These are phyloP conservation scores for Rubia balearica DNA, from an alignment of 305 asterid species.

Conservation along the genomic window DNA sequence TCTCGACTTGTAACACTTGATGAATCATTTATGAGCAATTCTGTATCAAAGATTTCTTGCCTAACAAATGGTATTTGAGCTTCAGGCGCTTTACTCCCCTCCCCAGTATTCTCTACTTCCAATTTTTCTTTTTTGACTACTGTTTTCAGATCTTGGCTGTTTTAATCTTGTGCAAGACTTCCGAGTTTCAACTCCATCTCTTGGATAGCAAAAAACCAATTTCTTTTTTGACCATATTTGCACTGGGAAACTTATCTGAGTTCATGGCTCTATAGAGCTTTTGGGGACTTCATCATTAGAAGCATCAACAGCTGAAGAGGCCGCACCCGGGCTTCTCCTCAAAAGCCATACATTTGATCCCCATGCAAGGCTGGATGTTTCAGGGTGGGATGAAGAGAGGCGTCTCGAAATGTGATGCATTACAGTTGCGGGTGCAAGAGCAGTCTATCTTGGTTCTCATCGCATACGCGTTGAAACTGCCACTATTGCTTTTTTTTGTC, in stretches of 20 bases:
- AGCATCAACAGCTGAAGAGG: background rate
- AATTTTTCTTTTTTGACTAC: constrained; percentile 1
- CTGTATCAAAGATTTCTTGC: background rate
- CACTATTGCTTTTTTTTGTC: too few species aligned
- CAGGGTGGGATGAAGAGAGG: background rate
- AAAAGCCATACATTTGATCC: background rate
- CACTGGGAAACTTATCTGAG: constrained; percentile 73
- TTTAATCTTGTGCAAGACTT: constrained; percentile 24
- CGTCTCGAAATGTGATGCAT: background rate
- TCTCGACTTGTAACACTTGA: background rate
- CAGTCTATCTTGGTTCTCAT: too few species aligned
- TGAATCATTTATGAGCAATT: background rate
- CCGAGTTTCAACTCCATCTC: constrained; percentile 45
- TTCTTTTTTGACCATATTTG: constrained; percentile 27
- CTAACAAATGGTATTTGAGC: background rate
- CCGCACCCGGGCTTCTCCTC: background rate
- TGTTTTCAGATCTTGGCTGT: constrained; percentile 18
- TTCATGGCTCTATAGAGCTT: constrained; percentile 45
- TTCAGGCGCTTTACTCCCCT: background rate
- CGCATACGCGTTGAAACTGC: too few species aligned
- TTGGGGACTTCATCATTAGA: background rate
- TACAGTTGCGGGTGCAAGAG: constrained; percentile 1
- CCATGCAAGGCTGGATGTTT: background rate
- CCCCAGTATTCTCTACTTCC: background rate
- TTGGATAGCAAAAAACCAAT: constrained; percentile 60